These are phyloP conservation scores for Picea sitchensis DNA, from an alignment of 75 land plant species.

Conservation along the genomic window DNA sequence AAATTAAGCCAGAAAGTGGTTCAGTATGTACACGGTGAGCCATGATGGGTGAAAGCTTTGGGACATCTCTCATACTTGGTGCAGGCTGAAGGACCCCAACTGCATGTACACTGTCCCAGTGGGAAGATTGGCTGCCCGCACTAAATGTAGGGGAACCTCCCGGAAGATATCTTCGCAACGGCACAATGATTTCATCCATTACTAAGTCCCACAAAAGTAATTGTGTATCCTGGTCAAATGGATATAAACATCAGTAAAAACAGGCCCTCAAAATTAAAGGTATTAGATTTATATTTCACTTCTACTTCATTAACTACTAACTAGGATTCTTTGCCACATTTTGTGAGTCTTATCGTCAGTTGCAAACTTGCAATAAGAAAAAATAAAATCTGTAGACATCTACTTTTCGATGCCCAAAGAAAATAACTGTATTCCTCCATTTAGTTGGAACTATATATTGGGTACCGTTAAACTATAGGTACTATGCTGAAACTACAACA, in stretches of 20 bases:
- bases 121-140: constrained; percentile 68
- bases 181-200: constrained; percentile 93
- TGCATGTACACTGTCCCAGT: constrained; percentile 66
- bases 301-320: neutral
- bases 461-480: neutral
- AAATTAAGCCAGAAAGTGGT: constrained; percentile 86
- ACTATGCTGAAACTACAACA: neutral
- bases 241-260: neutral
- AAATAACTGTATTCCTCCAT: neutral
- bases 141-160: constrained; percentile 70
- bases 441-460: neutral
- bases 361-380: neutral
- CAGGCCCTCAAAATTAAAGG: neutral
- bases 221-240: constrained; percentile 78
- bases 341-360: neutral
- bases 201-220: constrained; percentile 90
- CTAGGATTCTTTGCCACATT: neutral
- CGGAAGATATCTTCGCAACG: constrained; percentile 60
- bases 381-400: neutral
- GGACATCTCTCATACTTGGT: constrained; percentile 90
- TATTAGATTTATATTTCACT: neutral
- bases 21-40: constrained; percentile 93
- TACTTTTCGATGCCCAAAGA: neutral
- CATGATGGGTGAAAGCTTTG: constrained; percentile 86
- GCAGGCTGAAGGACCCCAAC: constrained; percentile 83